These are phyloP conservation scores for Cladosporium halotolerans DNA, from an alignment of 2,329 filamentous ascomycete genomes.

Conservation along the genomic window DNA sequence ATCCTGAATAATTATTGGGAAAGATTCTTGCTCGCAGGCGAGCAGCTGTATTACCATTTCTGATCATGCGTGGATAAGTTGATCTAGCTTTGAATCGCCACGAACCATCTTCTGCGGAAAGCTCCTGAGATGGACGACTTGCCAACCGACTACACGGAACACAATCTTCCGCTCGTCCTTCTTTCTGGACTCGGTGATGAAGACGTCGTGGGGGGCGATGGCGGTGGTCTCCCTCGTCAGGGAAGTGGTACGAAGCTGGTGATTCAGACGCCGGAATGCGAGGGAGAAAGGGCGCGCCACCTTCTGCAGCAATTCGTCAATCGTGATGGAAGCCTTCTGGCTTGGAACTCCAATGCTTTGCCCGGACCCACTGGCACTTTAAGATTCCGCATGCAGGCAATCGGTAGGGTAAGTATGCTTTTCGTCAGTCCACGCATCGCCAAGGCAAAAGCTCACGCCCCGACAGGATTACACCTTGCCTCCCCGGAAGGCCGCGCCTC, in stretches of 20 bases:
- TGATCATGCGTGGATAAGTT: not conserved
- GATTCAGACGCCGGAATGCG: constrained; percentile 22
- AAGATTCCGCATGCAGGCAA: constrained; percentile 30
- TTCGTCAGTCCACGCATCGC: too few relatives aligned
- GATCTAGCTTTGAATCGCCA: not conserved
- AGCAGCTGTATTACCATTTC: not conserved
- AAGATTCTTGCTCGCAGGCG: constrained; percentile 3
- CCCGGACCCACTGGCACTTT: constrained; percentile 23
- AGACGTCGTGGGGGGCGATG: constrained; percentile 9
- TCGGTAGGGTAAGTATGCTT: constrained; percentile 69
- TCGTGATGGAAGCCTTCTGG: constrained; percentile 29
- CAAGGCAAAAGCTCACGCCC: not conserved
- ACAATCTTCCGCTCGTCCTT: constrained; percentile 79
- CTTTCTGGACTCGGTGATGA: constrained; percentile 64
- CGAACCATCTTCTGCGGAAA: not conserved
- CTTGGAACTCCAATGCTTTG: constrained; percentile 25
- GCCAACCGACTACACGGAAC: constrained; percentile 70
- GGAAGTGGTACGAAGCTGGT: constrained; percentile 24
- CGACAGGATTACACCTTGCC: constrained; percentile 51
- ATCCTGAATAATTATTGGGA: not conserved
- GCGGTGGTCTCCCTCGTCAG: constrained; percentile 10
- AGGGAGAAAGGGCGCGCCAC: constrained; percentile 43
- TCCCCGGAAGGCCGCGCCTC: constrained; percentile 56
- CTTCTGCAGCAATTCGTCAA: constrained; percentile 52
- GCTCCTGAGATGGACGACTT: constrained; percentile 66